These are phyloP conservation scores for Cystobasidiaceae sp. DNA, from an alignment of 1,284 basidiomycete genomes.

Conservation along the genomic window DNA sequence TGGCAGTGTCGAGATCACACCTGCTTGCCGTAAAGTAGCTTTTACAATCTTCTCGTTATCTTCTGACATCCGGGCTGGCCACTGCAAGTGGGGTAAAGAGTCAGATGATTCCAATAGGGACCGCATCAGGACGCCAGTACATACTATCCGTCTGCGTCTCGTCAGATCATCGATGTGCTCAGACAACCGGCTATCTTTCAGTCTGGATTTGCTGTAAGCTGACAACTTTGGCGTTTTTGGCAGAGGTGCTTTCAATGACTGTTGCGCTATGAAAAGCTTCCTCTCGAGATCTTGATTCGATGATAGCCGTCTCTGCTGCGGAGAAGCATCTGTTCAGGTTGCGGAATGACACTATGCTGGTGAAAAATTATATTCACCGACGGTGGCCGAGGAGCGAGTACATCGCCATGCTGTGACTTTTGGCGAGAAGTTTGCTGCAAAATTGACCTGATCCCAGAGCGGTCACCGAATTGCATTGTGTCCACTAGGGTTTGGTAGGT, in stretches of 20 bases:
- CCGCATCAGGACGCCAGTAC: neutral
- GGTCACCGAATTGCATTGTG: too few species aligned
- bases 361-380: neutral
- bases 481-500: too few species aligned
- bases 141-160: constrained; percentile 17
- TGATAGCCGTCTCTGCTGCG: neutral
- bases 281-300: neutral
- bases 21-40: constrained; percentile 33
- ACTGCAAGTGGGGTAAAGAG: constrained; percentile 3
- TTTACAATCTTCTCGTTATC: constrained; percentile 38
- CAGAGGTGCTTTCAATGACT: neutral
- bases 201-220: neutral
- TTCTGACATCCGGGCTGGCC: constrained; percentile 35
- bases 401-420: neutral
- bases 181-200: neutral
- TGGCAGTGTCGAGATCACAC: constrained; percentile 41
- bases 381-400: neutral
- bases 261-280: neutral
- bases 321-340: too few species aligned
- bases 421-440: neutral
- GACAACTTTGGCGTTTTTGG: neutral
- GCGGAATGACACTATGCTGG: neutral
- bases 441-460: neutral
- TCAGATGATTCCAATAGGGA: neutral
- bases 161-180: constrained; percentile 13